Conservation (phyloP, 169 alveolate genomes). For the Cryptosporidium sp. region DNA sequence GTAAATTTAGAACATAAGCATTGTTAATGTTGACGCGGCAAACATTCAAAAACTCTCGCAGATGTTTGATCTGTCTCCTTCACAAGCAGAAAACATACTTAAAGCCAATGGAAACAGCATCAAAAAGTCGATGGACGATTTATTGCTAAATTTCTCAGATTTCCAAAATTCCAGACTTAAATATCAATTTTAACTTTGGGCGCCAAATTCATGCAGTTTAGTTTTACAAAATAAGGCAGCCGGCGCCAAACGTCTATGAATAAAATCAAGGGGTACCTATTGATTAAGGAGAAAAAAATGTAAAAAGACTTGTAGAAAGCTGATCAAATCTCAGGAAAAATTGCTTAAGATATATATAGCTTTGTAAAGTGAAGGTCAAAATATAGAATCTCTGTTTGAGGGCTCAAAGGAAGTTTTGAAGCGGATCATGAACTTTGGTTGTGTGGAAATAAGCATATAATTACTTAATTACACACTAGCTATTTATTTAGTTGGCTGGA, state of each 20-base stretch:
- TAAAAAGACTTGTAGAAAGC: too few species aligned
- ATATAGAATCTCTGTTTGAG: neutral
- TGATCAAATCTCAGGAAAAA: neutral
- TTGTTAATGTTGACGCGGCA: conserved; percentile 15
- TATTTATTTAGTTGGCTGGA: too few species aligned
- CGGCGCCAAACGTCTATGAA: neutral
- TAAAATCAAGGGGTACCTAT: neutral
- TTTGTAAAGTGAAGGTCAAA: neutral
- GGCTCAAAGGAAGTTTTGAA: neutral
- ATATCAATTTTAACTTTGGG: conserved; percentile 1
- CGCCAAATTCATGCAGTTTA: neutral
- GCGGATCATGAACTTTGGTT: neutral
- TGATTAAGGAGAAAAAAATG: neutral
- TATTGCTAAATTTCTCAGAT: conserved; percentile 41
- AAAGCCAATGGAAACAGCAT: conserved; percentile 17
- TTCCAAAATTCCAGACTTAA: conserved; percentile 13
- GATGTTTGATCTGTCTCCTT: conserved; percentile 11
- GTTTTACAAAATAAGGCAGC: neutral
- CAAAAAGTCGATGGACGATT: conserved; percentile 1
- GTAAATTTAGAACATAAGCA: conserved; percentile 34
- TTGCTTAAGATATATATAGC: too few species aligned
- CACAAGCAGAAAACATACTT: conserved; percentile 35
- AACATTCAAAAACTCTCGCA: conserved; percentile 34
- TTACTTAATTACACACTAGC: neutral
- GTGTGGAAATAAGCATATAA: neutral